Conservation (phyloP, 768 basidiomycete genomes). For the Naganishia antarctica region DNA sequence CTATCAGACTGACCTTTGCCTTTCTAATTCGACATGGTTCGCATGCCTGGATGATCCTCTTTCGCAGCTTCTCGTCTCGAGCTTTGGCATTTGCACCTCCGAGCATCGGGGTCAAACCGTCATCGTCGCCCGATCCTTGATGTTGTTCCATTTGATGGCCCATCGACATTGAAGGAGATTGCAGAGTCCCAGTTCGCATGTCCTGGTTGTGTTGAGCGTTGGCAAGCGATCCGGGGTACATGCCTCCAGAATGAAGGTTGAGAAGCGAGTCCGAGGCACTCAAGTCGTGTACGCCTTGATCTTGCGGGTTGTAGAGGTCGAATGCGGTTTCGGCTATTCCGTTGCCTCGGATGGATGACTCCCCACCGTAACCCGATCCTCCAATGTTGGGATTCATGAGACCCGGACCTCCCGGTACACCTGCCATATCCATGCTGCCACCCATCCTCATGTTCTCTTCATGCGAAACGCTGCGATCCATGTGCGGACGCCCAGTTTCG, state of each 20-base stretch:
- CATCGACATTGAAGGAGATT: slow-evolving; percentile 13
- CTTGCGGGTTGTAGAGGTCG: slow-evolving; percentile 17
- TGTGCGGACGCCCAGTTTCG: slow-evolving; percentile 12
- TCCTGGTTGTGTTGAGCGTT: slow-evolving; percentile 6
- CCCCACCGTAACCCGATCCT: slow-evolving; percentile 14
- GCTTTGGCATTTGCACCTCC: slow-evolving; percentile 28
- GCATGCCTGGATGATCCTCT: slow-evolving; percentile 46
- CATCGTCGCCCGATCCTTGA: slow-evolving; percentile 19
- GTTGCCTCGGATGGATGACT: slow-evolving; percentile 20
- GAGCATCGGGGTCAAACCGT: slow-evolving; percentile 5
- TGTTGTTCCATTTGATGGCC: slow-evolving; percentile 6
- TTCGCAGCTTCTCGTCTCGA: slow-evolving; percentile 33
- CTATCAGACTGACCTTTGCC: slow-evolving; percentile 41
- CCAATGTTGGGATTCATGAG: slow-evolving; percentile 12
- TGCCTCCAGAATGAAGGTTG: slow-evolving; percentile 13
- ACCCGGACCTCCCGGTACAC: slow-evolving; percentile 7
- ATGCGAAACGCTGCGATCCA: slow-evolving; percentile 15
- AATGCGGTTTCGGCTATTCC: slow-evolving; percentile 9
- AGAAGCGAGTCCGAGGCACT: slow-evolving; percentile 21
- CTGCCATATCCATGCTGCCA: slow-evolving; percentile 12
- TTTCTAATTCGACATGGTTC: slow-evolving; percentile 47
- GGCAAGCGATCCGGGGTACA: slow-evolving; percentile 10
- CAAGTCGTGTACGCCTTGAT: slow-evolving; percentile 12
- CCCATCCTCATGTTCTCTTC: slow-evolving; percentile 12
- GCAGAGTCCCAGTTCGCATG: slow-evolving; percentile 3